Base-by-base conservation (phyloP, 73 alveolate genomes). In the Stentor roeselii region DNA sequence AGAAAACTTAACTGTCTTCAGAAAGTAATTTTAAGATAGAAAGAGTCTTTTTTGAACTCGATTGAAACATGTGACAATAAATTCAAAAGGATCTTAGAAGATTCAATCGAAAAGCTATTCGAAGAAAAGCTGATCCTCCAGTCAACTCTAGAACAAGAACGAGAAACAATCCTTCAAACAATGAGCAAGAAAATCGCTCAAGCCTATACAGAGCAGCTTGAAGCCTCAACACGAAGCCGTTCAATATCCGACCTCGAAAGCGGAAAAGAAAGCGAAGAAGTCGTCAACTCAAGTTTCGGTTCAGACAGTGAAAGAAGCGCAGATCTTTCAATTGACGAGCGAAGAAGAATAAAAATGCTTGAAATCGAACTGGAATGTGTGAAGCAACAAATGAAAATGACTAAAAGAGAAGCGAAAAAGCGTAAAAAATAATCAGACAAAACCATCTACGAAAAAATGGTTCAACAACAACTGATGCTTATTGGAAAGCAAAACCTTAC, bases 251-350 rank as follows among this genome's bases (percentile, higher is more conserved):
- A 67, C 34, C 41, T 67, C 11, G 80, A 67, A 21, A 27, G 42
- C 34, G 34, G 27, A n/a, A 67, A 67, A 67, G 80, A 67, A 67
- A 32, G 80, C 11, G 80, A 67, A 2, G 37, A 67, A 21, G 34
- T 32, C 21, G 80, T 67, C n/a, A 40, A 67, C 41, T 67, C 80
- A 67, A 67, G 80, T 67, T 67, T 67, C 80, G 34, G 80, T 32
- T 21, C 41, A 21, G 80, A 67, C 41, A 67, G 80, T 32, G 80
- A 67, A 34, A 67, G 50, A 21, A 32, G 27, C 11, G 50, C 42
- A 32, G 80, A 32, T 21, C 34, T 67, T 30, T 11, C 37, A 67
- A 67, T 21, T 30, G 80, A 67, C 1, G 80, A 67, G 37, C 21
- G 37, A 67, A 67, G 41, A 2, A n/a, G 37, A 30, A 67, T 67